Conservation (phyloP, 192 early-diverging fungal species). For the Backusella mclennaniae region DNA sequence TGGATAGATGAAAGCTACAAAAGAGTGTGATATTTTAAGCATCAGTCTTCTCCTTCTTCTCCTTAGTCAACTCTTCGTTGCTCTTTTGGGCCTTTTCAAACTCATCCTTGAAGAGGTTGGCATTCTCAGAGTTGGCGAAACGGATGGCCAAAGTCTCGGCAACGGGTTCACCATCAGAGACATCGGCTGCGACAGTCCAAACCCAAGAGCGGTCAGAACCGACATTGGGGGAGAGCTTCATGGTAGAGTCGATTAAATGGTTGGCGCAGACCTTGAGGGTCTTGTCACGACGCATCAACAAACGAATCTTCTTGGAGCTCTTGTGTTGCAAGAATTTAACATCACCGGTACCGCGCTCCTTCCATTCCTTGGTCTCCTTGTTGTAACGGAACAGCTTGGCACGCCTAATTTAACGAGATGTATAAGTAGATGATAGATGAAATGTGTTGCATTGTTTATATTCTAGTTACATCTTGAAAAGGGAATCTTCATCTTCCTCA, state of each 20-base stretch:
- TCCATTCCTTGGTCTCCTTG: conserved; percentile 92
- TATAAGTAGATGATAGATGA: not conserved
- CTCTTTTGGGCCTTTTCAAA: conserved; percentile 73
- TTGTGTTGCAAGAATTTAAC: conserved; percentile 96
- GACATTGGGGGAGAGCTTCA: conserved; percentile 91
- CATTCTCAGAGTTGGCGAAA: conserved; percentile 95
- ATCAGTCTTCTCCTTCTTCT: conserved; percentile 35
- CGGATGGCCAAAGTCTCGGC: conserved; percentile 92
- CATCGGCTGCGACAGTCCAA: conserved; percentile 87
- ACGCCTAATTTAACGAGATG: conserved; percentile 56
- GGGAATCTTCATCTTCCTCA: conserved; percentile 92
- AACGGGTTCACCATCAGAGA: conserved; percentile 85
- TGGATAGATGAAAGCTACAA: not conserved
- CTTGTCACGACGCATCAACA: conserved; percentile 99
- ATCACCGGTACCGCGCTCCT: conserved; percentile 99
- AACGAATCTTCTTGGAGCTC: conserved; percentile 81
- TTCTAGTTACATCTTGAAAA: conserved; percentile 83
- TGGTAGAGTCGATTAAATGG: conserved; percentile 87
- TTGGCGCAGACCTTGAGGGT: conserved; percentile 99
- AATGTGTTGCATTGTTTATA: not conserved
- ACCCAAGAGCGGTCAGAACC: conserved; percentile 99
- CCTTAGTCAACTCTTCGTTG: conserved; percentile 42
- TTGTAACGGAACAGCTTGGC: conserved; percentile 98
- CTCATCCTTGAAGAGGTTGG: conserved; percentile 87
- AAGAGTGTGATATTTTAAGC: conserved; percentile 9